A percentile compares a stretch with the other conserved stretches of the same genome.
Conservation (phyloP, 495 filamentous ascomycete genomes). For the Glonium stellatum region DNA sequence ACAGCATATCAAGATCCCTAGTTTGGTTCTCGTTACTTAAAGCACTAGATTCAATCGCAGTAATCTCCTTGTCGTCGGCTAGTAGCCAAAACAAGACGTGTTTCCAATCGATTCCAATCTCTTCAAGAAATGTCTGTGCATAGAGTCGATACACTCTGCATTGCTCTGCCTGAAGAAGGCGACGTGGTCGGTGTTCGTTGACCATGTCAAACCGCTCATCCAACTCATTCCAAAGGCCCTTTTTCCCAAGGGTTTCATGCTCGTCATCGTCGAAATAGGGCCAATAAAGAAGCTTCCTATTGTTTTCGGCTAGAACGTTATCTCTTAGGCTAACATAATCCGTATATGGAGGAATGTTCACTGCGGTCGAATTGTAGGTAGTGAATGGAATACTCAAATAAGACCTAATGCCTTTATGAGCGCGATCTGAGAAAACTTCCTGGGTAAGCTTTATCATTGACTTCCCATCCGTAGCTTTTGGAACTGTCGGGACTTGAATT, state of each 20-base stretch:
- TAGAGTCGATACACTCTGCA: conserved; percentile 21
- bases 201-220: conserved; percentile 10
- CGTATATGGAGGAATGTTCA: conserved; percentile 11
- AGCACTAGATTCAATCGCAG: not conserved
- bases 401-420: not conserved
- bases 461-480: not conserved
- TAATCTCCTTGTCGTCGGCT: conserved; percentile 3
- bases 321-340: conserved; percentile 13
- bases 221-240: conserved; percentile 4
- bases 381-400: conserved; percentile 6
- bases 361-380: conserved; percentile 4
- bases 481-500: conserved; percentile 6
- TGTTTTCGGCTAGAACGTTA: conserved; percentile 31
- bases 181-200: conserved; percentile 1
- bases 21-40: not conserved
- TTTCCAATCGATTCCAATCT: conserved; percentile 27
- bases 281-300: conserved; percentile 23
- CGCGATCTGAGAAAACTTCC: not conserved
- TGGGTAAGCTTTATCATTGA: conserved; percentile 2
- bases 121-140: conserved; percentile 24
- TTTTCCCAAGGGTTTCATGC: conserved; percentile 6
- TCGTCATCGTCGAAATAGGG: conserved; percentile 34
- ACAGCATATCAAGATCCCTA: not conserved
- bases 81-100: conserved; percentile 28
- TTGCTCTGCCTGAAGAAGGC: conserved; percentile 3